phyloP scores from a whole-genome alignment of 1,284 basidiomycete species.

The Cerioporus squamosus region DNA sequence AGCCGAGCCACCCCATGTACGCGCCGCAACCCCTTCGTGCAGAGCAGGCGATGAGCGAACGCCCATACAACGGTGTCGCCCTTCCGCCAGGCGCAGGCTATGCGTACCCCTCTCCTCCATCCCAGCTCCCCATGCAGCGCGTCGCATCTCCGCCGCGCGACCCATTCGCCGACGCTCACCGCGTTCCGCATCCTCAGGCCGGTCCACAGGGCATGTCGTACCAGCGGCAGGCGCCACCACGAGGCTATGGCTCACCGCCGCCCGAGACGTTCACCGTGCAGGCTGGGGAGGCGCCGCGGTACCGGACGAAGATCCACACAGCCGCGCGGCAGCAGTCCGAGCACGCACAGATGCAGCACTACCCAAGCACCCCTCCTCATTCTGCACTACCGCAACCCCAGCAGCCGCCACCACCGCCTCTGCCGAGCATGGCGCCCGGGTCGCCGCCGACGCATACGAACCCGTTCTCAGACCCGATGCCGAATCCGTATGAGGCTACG shows the following conservation, averaged over 20 bases:
- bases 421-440: background rate
- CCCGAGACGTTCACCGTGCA: conserved; percentile 11
- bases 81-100: conserved; percentile 22
- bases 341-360: background rate
- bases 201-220: conserved; percentile 10
- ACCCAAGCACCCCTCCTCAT: background rate
- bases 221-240: conserved; percentile 19
- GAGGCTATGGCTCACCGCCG: conserved; percentile 23
- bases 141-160: conserved; percentile 5
- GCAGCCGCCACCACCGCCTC: conserved; percentile 5
- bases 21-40: conserved; percentile 43
- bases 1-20: conserved; percentile 32
- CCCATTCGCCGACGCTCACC: conserved; percentile 21
- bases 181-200: background rate
- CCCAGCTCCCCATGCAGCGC: conserved; percentile 2
- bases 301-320: conserved; percentile 7
- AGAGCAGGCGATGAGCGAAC: conserved; percentile 18
- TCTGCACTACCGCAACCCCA: too few species aligned
- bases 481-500: conserved; percentile 19
- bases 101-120: conserved; percentile 10
- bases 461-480: conserved; percentile 18
- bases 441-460: conserved; percentile 1
- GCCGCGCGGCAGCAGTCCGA: background rate
- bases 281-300: background rate
- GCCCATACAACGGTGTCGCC: background rate